These are phyloP conservation scores for Pseudopithomyces chartarum DNA, from an alignment of 2,329 filamentous ascomycete species.

Conservation along the genomic window DNA sequence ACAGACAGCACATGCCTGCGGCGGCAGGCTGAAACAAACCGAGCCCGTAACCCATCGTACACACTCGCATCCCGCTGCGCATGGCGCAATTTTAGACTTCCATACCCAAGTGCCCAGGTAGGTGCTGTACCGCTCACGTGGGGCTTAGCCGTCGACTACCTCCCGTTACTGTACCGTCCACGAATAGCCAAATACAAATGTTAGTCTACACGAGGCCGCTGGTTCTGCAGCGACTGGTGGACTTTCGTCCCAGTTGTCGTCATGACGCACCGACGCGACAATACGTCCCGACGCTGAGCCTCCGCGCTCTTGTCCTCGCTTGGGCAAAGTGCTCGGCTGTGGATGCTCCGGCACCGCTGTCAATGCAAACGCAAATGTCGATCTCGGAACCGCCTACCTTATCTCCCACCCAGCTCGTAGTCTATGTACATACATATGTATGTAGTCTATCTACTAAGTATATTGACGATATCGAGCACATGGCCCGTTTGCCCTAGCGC, in stretches of 20 bases:
- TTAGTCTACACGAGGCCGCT: not conserved
- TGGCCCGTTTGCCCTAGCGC: not conserved
- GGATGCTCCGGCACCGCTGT: slow-evolving; percentile 7
- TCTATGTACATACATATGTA: too few species aligned
- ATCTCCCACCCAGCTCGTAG: not conserved
- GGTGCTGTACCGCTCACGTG: not conserved
- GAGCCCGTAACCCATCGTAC: slow-evolving; percentile 7
- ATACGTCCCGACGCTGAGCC: not conserved
- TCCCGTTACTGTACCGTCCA: too few species aligned
- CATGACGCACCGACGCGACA: not conserved
- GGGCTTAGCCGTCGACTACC: not conserved
- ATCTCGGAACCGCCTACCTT: not conserved
- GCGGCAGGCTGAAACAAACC: slow-evolving; percentile 27
- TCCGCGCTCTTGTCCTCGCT: not conserved
- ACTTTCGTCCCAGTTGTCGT: not conserved
- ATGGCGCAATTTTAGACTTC: slow-evolving; percentile 25
- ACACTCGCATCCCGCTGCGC: slow-evolving; percentile 14
- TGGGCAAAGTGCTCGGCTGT: slow-evolving; percentile 3
- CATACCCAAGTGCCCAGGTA: too few species aligned
- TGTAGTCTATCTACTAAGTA: too few species aligned
- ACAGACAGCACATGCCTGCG: slow-evolving; percentile 12
- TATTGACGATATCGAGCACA: not conserved
- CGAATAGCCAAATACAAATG: too few species aligned
- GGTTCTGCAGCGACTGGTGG: not conserved
- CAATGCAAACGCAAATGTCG: not conserved